Evolutionary conservation across 2,329 filamentous ascomycete genomes (phyloP), one percentile per base, ranked within the genome.

Genomic region (Coniochaeta pulveracea): DNA sequence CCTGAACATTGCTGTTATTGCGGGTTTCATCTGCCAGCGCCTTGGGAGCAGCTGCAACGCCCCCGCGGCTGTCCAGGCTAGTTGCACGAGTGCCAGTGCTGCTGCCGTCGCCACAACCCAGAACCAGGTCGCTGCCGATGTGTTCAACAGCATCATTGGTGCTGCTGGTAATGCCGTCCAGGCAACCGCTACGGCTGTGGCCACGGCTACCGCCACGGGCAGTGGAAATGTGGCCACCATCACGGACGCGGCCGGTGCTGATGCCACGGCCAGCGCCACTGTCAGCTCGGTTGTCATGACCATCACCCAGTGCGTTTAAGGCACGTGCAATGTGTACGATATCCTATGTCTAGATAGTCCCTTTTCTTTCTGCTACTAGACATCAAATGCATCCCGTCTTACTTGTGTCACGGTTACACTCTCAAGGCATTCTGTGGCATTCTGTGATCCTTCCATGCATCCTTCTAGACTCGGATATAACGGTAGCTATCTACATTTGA

Each of bases 11-110:
- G 54, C 47, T 26, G 52, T 66, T 44, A 63, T 68, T 40, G 55
- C 63, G 10, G 47, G 51, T 27, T 68, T 69, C 48, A 64, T 68
- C 49, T 67, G 63, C 50, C 46, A 53, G 34, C 59, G 60, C 37
- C 47, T 64, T 10, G 40, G 42, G 17, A 53, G 40, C 28, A 38
- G 47, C 10, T 59, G 56, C 40, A 49, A 54, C 16, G 56, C 55
- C 2, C 34, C 45, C 4, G 45, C 45, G n/a, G 47, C 41, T 19
- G 44, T 40, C n/a, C 38, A 44, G 37, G 39, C 43, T 5, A 43
- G 40, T 10, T 52, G 47, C 36, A 44, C 47, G 6, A 44, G 40
- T 34, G 47, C 46, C 10, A 45, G 43, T 10, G 37, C 44, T 2
- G 47, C 50, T 5, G 49, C 50, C 6, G 42, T 46, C 2, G 45